These are phyloP conservation scores for Pyrenochaeta sp. DNA, from an alignment of 2,329 filamentous ascomycete genomes.

Conservation along the genomic window DNA sequence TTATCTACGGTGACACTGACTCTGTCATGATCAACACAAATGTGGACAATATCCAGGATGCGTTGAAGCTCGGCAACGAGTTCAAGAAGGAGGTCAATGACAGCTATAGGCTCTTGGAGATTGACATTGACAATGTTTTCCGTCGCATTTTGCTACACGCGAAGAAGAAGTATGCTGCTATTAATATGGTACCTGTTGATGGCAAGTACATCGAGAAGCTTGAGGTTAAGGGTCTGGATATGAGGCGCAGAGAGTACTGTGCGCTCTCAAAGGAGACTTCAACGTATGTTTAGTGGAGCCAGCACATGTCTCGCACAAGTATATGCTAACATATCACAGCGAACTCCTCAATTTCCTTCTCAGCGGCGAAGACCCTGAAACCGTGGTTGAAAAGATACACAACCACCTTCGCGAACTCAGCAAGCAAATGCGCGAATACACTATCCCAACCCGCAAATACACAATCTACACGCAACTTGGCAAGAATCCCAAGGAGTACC, in stretches of 20 bases:
- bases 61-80: conserved; percentile 88
- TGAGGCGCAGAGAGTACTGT: conserved; percentile 97
- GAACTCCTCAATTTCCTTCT: conserved; percentile 92
- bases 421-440: conserved; percentile 82
- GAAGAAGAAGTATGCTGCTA: conserved; percentile 99
- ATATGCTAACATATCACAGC: conserved; percentile 46
- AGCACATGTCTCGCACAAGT: not conserved
- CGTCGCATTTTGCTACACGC: conserved; percentile 90
- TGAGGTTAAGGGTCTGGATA: conserved; percentile 97
- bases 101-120: conserved; percentile 89
- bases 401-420: conserved; percentile 89
- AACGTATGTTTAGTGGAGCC: conserved; percentile 52
- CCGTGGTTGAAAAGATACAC: conserved; percentile 88
- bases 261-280: conserved; percentile 95
- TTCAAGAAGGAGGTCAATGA: conserved; percentile 97
- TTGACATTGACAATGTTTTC: conserved; percentile 98
- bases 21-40: conserved; percentile 99
- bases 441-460: conserved; percentile 83
- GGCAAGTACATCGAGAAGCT: conserved; percentile 93
- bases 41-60: conserved; percentile 89
- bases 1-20: conserved; percentile 99
- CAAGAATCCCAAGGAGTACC: conserved; percentile 91
- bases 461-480: conserved; percentile 98
- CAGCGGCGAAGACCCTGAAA: conserved; percentile 90
- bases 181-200: conserved; percentile 89